These are phyloP conservation scores for Naganishia onofrii DNA, from an alignment of 768 basidiomycete species.

Conservation along the genomic window DNA sequence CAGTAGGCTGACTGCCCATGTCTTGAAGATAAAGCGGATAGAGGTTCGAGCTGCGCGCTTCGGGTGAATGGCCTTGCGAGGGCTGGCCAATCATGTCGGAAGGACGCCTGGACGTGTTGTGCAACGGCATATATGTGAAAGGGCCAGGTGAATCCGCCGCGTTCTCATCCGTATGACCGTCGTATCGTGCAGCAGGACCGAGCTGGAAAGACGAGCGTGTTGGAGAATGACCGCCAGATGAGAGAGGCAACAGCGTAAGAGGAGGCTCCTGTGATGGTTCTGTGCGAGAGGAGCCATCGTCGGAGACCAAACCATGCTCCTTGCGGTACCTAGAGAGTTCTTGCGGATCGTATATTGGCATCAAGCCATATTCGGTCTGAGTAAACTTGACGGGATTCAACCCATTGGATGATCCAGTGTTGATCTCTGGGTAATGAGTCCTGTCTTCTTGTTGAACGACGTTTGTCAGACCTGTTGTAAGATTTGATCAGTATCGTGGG, in stretches of 20 bases:
- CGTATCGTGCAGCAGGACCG: not conserved
- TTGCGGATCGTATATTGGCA: constrained; percentile 20
- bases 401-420: not conserved
- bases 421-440: not conserved
- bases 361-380: constrained; percentile 15
- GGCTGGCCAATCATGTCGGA: not conserved
- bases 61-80: not conserved
- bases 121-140: not conserved
- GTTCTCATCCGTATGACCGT: no score
- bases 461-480: not conserved
- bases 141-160: no score
- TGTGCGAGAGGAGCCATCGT: no score
- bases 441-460: not conserved
- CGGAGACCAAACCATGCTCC: not conserved
- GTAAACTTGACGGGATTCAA: constrained; percentile 12
- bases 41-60: not conserved
- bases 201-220: not conserved
- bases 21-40: constrained; percentile 12
- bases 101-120: no score
- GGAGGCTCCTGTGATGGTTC: not conserved
- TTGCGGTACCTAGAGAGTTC: constrained; percentile 16
- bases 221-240: constrained; percentile 18
- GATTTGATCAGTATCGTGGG: not conserved
- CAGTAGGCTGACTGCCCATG: not conserved
- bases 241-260: not conserved